Evolutionary conservation across 306 rosid genomes (phyloP), one percentile per base, ranked within the genome.

Genomic region (Glycine tomentella): DNA sequence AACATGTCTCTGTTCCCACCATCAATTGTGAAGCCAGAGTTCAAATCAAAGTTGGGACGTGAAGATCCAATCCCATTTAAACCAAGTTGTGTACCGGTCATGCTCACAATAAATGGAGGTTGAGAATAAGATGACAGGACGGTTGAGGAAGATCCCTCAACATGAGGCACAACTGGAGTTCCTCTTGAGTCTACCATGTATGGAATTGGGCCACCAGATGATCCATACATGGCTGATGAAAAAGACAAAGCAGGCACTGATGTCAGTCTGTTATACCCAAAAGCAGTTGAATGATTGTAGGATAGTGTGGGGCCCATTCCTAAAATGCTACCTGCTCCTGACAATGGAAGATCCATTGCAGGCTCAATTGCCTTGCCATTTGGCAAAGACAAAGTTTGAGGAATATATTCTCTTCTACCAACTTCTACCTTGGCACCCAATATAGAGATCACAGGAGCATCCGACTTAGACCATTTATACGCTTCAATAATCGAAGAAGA

Each of bases 171-270:
- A 66, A 90, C 87, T 1, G 91, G 83, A 64, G 91, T 88, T 78
- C 92, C 98, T 86, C 97, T 89, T 4, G 97, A 79, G 83, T 95
- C 97, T 76, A 90, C 82, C 97, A 95, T 90, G 86, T 84, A 91
- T 11, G 97, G 97, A 72, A 92, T 84, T 69, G 93, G n/a, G 70
- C 97, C 91, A 57, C 92, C 85, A 36, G 70, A 42, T n/a, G 97
- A 87, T 45, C 91, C 94, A 80, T 92, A 92, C 78, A 86, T 79
- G 69, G 89, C 63, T 31, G 98, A 62, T 1, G 97, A 85, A 85
- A 90, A 84, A 8, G 99, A 83, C 86, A 93, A 75, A 71, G 93
- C 53, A 12, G 97, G 89, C 8, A 84, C 86, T 34, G 92, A 45
- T 48, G 97, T 31, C 73, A 89, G 42, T 73, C 93, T 97, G 72